Evolutionary conservation across 257 asterid genomes (phyloP), one percentile per base, ranked within the genome.

Genomic region (Phtheirospermum japonicum): DNA sequence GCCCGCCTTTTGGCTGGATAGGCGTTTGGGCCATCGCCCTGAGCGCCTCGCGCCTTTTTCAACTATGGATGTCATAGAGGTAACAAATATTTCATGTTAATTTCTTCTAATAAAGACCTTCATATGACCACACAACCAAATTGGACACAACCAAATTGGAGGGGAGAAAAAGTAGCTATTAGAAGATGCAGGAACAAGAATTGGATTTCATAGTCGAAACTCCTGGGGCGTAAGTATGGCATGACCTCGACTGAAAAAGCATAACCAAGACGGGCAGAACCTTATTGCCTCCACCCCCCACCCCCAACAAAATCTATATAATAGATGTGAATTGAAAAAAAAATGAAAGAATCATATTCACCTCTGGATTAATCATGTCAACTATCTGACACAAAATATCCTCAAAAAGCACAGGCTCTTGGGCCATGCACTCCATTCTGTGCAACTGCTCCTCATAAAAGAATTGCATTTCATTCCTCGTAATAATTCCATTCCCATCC

Each of bases 341-440:
- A 26, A 4, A 13, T n/a, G 68, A 63, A 67, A 28, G 13, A 57
- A 50, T 69, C 2, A 66, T 33, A 56, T 59, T 72, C 48, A 92
- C 99, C 96, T 86, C 97, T 63, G 97, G 99, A 72, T 73, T 74
- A 63, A 92, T 78, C 99, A 92, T 92, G 94, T 92, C 99, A 71
- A 92, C 94, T 66, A 92, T 92, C 82, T 92, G 99, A 77, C 99
- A 92, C 69, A 92, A 82, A 72, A 92, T 88, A 86, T 89, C 97
- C 86, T 92, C 99, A 71, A 92, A 92, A 76, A 92, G 95, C 40
- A 92, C 96, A 49, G 97, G 99, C 82, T 92, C 99, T 70, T 92
- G 99, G 69, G 97, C 96, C 97, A 92, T 92, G 86, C 99, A 92
- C 78, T 92, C 99, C 99, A 92, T 92, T 69, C 99, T 80, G 81